Evolutionary conservation across 176 grass and related monocot species (phyloP).

Genomic region (Bonia amplexicaulis): DNA sequence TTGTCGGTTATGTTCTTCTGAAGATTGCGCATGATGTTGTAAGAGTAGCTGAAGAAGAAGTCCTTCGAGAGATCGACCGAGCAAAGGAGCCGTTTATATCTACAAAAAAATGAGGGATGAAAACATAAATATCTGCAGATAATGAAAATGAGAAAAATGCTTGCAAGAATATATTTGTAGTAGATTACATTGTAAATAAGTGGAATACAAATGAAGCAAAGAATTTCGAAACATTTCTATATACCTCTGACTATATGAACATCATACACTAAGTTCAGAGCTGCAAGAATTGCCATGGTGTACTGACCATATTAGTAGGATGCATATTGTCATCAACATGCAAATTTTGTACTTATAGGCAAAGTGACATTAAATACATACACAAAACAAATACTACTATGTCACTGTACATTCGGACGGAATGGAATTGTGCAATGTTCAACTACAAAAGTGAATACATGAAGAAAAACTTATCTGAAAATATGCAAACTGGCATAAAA

Average conservation of each 20-base stretch:
- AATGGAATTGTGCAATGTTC: background rate
- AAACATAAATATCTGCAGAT: slow-evolving; percentile 24
- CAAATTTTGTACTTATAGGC: slow-evolving; percentile 7
- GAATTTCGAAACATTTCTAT: slow-evolving; percentile 40
- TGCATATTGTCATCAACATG: slow-evolving; percentile 19
- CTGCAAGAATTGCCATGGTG: slow-evolving; percentile 36
- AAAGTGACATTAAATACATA: background rate
- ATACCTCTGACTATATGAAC: slow-evolving; percentile 51
- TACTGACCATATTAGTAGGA: slow-evolving; percentile 27
- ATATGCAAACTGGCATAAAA: slow-evolving; percentile 12
- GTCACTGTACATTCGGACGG: background rate
- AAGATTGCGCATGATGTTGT: slow-evolving; percentile 96
- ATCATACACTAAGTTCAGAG: slow-evolving; percentile 45
- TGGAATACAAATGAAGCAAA: slow-evolving; percentile 11
- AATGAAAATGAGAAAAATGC: background rate
- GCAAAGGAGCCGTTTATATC: slow-evolving; percentile 88
- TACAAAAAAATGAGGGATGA: slow-evolving; percentile 31
- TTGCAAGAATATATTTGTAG: background rate
- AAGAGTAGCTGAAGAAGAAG: slow-evolving; percentile 99
- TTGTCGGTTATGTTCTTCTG: slow-evolving; percentile 80
- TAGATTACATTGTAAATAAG: background rate
- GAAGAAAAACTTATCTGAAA: background rate
- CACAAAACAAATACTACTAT: slow-evolving; percentile 6
- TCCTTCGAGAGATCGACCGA: slow-evolving; percentile 91
- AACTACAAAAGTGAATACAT: slow-evolving; percentile 17